Base-by-base conservation (phyloP, 495 filamentous ascomycete species). In the Amphirosellinia nigrospora region DNA sequence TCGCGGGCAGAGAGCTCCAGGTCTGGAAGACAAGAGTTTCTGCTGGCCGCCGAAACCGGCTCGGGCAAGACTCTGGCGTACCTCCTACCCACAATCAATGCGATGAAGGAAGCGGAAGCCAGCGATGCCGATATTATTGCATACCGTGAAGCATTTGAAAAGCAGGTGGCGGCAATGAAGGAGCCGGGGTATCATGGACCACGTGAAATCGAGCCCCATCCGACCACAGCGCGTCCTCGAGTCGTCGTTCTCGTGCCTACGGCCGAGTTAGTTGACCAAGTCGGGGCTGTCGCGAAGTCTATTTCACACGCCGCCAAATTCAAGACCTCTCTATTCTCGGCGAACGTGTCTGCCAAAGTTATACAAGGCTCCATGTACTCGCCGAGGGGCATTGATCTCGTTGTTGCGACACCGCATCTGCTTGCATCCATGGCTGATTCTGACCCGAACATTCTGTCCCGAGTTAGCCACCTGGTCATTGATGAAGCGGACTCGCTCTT, bases 1-100 rank as follows among this genome's bases (percentile, higher is more conserved):
- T 68, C 55, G 30, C 68, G 59, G 55, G 21, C 46, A 19, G 71
- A 67, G 4, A 50, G 69, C 13, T 70, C 78, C 28, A 58, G 66
- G 0, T 32, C 53, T 5, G 79, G 83, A n/a, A 87, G 86, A 71
- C 83, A 90, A 67, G 89, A 95, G 71, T 97, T 92, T 75, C 87
- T 99, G 13, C 84, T 99, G 21, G 96, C 96, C 0, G 96, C 96
- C 13, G 96, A 99, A 82, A 99, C 96, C 2, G 96, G 96, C 11
- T 98, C 96, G 2, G 96, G 96, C 64, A 99, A 99, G 81, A 99
- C 96, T 1, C 82, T 99, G 70, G 92, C 96, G 34, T 99, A 99
- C 75, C 80, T 97, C 30, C 75, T 97, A 23, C 96, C 96, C 0
- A 81, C 89, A 21, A 81, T 98, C 43, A 88, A 99, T 82, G 89